phyloP scores from a whole-genome alignment of 495 filamentous ascomycete species.

The Apiosordaria backusii region DNA sequence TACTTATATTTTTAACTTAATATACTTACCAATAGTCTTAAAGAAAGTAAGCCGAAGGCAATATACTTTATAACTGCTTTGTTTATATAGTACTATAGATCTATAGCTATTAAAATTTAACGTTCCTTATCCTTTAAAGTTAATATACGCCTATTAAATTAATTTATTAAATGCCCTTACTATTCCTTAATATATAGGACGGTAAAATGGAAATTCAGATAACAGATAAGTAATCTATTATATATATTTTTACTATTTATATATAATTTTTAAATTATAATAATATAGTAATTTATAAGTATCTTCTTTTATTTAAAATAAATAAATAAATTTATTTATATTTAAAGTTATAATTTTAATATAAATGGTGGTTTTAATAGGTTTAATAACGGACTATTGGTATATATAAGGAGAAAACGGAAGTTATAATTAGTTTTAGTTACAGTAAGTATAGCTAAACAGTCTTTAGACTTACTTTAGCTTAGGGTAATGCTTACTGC shows the following conservation, averaged over 20 bases:
- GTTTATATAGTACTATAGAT: neutral
- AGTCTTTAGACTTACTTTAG: neutral
- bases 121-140: too few relatives aligned
- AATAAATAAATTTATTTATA: neutral
- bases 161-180: too few relatives aligned
- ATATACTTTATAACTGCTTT: neutral
- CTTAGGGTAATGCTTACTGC: slow-evolving; percentile 1
- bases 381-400: neutral
- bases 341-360: slow-evolving; percentile 1
- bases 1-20: too few relatives aligned
- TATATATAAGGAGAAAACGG: neutral
- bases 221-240: too few relatives aligned
- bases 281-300: neutral
- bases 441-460: slow-evolving; percentile 3
- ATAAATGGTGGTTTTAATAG: neutral
- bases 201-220: neutral
- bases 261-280: neutral
- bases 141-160: too few relatives aligned
- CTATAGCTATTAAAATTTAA: neutral
- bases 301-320: neutral
- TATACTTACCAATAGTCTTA: too few relatives aligned
- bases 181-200: too few relatives aligned
- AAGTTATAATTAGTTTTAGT: neutral
- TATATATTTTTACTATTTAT: neutral
- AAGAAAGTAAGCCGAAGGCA: neutral